Base-by-base conservation (phyloP, 2,329 filamentous ascomycete species). In the Westerdykella aurantiaca region DNA sequence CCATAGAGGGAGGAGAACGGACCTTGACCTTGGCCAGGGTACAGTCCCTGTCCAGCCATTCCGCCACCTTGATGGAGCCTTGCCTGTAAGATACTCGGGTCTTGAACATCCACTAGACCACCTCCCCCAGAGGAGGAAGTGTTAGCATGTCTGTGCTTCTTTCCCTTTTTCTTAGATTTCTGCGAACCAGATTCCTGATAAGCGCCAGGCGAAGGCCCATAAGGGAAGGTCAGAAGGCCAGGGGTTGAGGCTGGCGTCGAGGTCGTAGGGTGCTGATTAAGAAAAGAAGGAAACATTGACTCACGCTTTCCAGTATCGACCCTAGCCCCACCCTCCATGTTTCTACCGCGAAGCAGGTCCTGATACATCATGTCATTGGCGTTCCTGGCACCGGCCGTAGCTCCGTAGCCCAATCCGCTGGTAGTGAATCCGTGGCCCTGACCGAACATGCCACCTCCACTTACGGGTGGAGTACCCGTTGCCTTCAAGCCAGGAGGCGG, bases 111-210 rank as follows among this genome's bases (percentile, higher is more conserved):
- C 78, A 94, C 90, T 91, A 96, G 83, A 79, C 88, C 90, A 87
- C 88, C 88, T 82, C 89, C 90, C 79, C 86, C 86, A 83, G 89
- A 95, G 83, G 91, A 97, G 87, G 90, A 95, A 91, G 91, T 96
- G 88, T 96, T 95, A 93, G 89, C 91, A 85, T 96, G 90, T 84
- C 90, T 94, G 81, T 96, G 91, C 88, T 96, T 96, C 83, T 95
- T 96, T 79, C 89, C 89, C 88, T 95, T 95, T 83, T 95, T 96
- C 85, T 95, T 95, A 82, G 94, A 89, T 84, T 95, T 94, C 76
- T 87, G 85, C 69, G 74, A 72, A 76, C 86, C 86, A 76, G 85
- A 83, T 70, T 95, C 89, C 83, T 90, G 86, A 76, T 88, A 88
- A 74, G 82, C 81, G 77, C 86, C 87, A 77, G 85, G 76, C 76